phyloP scores from a whole-genome alignment of 2,329 filamentous ascomycete species.

The Karstenula rhodostoma region DNA sequence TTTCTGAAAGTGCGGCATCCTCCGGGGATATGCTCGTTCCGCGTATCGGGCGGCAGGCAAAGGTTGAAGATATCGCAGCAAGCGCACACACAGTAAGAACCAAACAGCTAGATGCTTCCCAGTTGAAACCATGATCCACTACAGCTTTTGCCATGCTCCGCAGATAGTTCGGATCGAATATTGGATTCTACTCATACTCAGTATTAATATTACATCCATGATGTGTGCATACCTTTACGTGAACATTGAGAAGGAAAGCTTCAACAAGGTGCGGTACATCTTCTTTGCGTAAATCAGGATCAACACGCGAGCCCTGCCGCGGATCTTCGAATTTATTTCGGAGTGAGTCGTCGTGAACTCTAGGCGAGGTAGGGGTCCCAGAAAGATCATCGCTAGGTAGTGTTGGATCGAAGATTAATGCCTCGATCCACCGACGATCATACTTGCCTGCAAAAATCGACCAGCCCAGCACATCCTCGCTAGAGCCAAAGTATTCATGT shows the following conservation, averaged over 20 bases:
- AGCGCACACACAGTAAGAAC: conserved; percentile 45
- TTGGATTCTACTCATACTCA: no score
- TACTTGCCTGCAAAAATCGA: conserved; percentile 37
- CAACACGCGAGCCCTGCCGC: conserved; percentile 5
- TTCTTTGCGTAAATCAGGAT: conserved; percentile 33
- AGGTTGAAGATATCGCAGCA: conserved; percentile 35
- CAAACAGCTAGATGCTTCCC: conserved; percentile 40
- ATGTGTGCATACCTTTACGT: conserved; percentile 38
- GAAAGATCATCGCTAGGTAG: not conserved
- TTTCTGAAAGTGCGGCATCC: not conserved
- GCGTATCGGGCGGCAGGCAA: conserved; percentile 4
- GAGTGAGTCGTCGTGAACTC: not conserved
- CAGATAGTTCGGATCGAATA: conserved; percentile 37
- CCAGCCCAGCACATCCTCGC: conserved; percentile 42
- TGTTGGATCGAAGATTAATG: conserved; percentile 24
- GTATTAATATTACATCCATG: no score
- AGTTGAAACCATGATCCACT: conserved; percentile 35
- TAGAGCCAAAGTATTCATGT: conserved; percentile 4
- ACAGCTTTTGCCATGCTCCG: conserved; percentile 31
- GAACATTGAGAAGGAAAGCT: conserved; percentile 41
- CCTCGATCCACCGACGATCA: conserved; percentile 24
- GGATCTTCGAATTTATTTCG: conserved; percentile 10
- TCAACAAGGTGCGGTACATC: conserved; percentile 38
- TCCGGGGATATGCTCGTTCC: not conserved
- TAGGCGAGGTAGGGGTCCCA: not conserved